Evolutionary conservation across 2,329 filamentous ascomycete species (phyloP).

Genomic region (Fusarium sp.): DNA sequence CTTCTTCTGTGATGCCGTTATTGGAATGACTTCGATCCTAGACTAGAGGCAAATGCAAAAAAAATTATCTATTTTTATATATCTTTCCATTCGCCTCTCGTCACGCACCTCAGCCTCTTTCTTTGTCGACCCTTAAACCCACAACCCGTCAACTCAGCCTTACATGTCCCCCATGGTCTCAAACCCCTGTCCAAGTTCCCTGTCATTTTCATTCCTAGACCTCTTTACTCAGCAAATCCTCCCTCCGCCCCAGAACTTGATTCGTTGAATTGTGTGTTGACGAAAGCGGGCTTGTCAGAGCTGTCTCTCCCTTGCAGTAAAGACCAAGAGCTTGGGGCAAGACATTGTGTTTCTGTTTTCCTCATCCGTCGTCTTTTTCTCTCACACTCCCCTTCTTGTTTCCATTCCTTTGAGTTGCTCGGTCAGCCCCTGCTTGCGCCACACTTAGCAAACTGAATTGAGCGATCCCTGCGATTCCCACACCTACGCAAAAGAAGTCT

Average conservation of each 20-base stretch:
- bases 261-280: neutral
- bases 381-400: neutral
- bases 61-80: neutral
- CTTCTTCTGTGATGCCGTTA: neutral
- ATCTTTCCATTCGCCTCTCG: neutral
- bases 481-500: neutral
- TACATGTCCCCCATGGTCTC: conserved; percentile 12
- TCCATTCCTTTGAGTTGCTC: neutral
- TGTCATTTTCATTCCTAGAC: neutral
- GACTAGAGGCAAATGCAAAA: neutral
- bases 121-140: neutral
- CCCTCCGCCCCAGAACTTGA: neutral
- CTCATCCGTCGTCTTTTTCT: conserved; percentile 1
- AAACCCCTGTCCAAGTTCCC: conserved; percentile 15
- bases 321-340: neutral
- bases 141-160: conserved; percentile 24
- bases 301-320: neutral
- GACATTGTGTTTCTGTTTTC: neutral
- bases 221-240: conserved; percentile 20
- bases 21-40: neutral
- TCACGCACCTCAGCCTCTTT: neutral
- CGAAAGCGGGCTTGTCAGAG: neutral
- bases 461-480: conserved; percentile 8
- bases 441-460: neutral
- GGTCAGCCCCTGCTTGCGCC: conserved; percentile 15